These are phyloP conservation scores for Diplotaxis tenuifolia DNA, from an alignment of 345 rosid genomes.

Conservation along the genomic window DNA sequence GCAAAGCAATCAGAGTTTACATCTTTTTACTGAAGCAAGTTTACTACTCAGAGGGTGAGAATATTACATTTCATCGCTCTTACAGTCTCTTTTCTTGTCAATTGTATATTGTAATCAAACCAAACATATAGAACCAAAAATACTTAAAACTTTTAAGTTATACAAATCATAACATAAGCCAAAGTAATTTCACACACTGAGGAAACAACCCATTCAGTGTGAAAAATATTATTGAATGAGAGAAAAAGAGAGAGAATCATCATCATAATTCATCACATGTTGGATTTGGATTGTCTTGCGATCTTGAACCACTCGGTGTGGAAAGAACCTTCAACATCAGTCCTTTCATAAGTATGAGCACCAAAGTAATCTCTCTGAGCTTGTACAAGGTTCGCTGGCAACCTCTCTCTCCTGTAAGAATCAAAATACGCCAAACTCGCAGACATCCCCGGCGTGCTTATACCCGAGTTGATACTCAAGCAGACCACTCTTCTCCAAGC, in stretches of 20 bases:
- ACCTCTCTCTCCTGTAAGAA: slow-evolving; percentile 72
- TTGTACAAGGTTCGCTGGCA: slow-evolving; percentile 95
- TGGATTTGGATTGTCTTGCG: slow-evolving; percentile 63
- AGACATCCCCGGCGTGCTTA: slow-evolving; percentile 94
- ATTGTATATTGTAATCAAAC: too few species aligned
- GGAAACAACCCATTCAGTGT: slow-evolving; percentile 15
- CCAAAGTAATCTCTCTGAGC: slow-evolving; percentile 97
- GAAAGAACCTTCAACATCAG: slow-evolving; percentile 85
- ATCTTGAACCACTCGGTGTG: slow-evolving; percentile 98
- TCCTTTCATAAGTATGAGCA: slow-evolving; percentile 96
- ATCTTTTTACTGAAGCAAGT: neutral
- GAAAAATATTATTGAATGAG: slow-evolving; percentile 31
- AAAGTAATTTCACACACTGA: slow-evolving; percentile 1
- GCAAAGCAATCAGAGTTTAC: neutral
- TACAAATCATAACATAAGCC: slow-evolving; percentile 12
- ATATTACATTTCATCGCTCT: too few species aligned
- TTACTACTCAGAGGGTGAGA: neutral
- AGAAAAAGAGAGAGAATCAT: neutral
- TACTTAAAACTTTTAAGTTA: neutral
- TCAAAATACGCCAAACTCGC: slow-evolving; percentile 93
- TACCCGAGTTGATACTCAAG: slow-evolving; percentile 82
- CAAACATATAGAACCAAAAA: neutral
- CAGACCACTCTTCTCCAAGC: slow-evolving; percentile 96
- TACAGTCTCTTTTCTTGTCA: too few species aligned
- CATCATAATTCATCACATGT: slow-evolving; percentile 33